Evolutionary conservation across 2,329 filamentous ascomycete genomes (phyloP).

Genomic region (Calonectria leucothoes): DNA sequence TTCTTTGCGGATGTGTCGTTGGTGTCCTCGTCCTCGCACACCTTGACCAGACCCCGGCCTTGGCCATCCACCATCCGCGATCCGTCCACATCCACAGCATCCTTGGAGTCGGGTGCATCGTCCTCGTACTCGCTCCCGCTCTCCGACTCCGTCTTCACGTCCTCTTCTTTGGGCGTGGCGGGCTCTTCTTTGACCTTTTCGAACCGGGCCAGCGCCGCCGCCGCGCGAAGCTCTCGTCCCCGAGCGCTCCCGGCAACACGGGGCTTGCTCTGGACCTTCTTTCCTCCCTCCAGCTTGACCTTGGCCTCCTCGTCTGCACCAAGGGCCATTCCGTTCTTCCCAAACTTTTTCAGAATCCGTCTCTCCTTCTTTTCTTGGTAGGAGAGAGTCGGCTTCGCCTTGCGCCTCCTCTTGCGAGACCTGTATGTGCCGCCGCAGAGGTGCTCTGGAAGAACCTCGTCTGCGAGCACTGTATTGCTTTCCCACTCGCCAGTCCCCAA

Average conservation of each 20-base stretch:
- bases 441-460: slow-evolving; percentile 74
- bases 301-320: slow-evolving; percentile 77
- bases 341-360: slow-evolving; percentile 81
- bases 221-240: slow-evolving; percentile 80
- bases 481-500: slow-evolving; percentile 72
- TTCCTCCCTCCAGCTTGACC: slow-evolving; percentile 74
- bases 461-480: slow-evolving; percentile 60
- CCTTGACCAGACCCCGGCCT: slow-evolving; percentile 75
- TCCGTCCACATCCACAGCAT: slow-evolving; percentile 74
- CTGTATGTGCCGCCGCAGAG: slow-evolving; percentile 86
- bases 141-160: slow-evolving; percentile 52
- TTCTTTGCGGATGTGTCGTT: slow-evolving; percentile 57
- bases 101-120: slow-evolving; percentile 56
- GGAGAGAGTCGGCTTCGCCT: slow-evolving; percentile 63
- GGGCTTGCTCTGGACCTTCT: slow-evolving; percentile 72
- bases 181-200: slow-evolving; percentile 66
- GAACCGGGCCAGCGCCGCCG: slow-evolving; percentile 81
- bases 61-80: slow-evolving; percentile 72
- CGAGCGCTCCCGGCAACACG: slow-evolving; percentile 80
- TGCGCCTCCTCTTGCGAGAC: slow-evolving; percentile 68
- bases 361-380: slow-evolving; percentile 81
- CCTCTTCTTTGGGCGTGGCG: slow-evolving; percentile 45
- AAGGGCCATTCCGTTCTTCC: slow-evolving; percentile 73
- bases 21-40: slow-evolving; percentile 76
- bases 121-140: slow-evolving; percentile 64